Evolutionary conservation across 2,329 filamentous ascomycete species (phyloP).

Genomic region (Calonectria pauciramosa): DNA sequence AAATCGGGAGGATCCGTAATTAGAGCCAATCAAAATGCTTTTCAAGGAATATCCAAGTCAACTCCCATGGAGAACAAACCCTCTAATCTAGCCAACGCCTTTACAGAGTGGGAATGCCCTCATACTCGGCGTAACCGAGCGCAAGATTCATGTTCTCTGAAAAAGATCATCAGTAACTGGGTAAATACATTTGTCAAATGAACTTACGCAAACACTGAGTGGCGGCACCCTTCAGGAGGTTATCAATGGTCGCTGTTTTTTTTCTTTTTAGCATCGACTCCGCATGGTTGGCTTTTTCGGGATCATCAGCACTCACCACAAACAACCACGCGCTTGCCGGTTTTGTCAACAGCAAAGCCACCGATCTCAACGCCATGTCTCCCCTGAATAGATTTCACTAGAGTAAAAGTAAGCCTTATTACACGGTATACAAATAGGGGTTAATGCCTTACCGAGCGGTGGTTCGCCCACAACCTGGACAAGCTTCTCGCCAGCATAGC

Average conservation of each 20-base stretch:
- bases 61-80: not conserved
- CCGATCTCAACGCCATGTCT: slow-evolving; percentile 95
- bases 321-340: slow-evolving; percentile 92
- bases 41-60: not conserved
- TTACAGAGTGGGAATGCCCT: slow-evolving; percentile 79
- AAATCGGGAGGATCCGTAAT: not conserved
- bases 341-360: slow-evolving; percentile 90
- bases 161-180: slow-evolving; percentile 64
- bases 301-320: slow-evolving; percentile 4
- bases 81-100: not conserved
- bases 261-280: not conserved
- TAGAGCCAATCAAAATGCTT: not conserved
- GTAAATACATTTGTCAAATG: slow-evolving; percentile 66
- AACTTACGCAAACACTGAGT: slow-evolving; percentile 58
- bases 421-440: too few relatives aligned
- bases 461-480: slow-evolving; percentile 93
- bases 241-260: slow-evolving; percentile 4
- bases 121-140: slow-evolving; percentile 87
- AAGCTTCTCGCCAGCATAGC: slow-evolving; percentile 95
- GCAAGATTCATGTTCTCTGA: slow-evolving; percentile 68
- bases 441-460: slow-evolving; percentile 57
- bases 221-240: slow-evolving; percentile 1
- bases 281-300: not conserved
- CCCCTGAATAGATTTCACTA: slow-evolving; percentile 86
- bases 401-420: slow-evolving; percentile 28